Evolutionary conservation across 495 filamentous ascomycete species (phyloP).

Genomic region (Astrothelium macrocarpum): DNA sequence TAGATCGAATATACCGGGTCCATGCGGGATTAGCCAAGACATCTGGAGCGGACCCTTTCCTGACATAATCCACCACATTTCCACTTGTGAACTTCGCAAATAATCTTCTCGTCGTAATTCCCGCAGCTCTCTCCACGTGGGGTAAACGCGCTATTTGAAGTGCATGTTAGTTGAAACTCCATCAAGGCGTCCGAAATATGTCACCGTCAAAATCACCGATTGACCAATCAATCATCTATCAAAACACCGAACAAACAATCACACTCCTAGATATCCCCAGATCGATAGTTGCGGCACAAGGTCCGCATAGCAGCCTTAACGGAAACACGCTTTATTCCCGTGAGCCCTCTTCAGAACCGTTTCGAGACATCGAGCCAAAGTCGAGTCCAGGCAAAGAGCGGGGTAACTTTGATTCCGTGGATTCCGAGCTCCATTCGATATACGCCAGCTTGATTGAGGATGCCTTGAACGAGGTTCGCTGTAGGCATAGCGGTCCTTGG

Average conservation of each 20-base stretch:
- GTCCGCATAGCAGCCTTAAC: not conserved
- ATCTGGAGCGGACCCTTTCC: too few relatives aligned
- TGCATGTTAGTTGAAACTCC: too few relatives aligned
- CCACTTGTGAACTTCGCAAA: too few relatives aligned
- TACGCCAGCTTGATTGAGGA: conserved; percentile 19
- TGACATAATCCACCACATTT: too few relatives aligned
- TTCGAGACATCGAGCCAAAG: conserved; percentile 28
- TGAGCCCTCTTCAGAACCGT: conserved; percentile 21
- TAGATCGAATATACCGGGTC: too few relatives aligned
- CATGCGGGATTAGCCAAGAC: too few relatives aligned
- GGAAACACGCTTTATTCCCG: conserved; percentile 19
- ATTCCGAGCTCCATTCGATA: conserved; percentile 18
- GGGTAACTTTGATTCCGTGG: conserved; percentile 9
- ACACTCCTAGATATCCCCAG: conserved; percentile 55
- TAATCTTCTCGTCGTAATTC: too few relatives aligned
- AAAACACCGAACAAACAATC: conserved; percentile 35
- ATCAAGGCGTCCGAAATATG: not conserved
- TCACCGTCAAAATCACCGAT: not conserved
- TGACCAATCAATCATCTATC: conserved; percentile 39
- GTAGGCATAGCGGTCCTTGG: conserved; percentile 29
- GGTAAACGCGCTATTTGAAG: too few relatives aligned
- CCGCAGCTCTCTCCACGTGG: not conserved
- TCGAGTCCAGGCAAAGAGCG: conserved; percentile 21
- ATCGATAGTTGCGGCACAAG: conserved; percentile 44
- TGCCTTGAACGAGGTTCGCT: conserved; percentile 28